These are phyloP conservation scores for Arctostaphylos glauca DNA, from an alignment of 148 eudicot species.

Conservation along the genomic window DNA sequence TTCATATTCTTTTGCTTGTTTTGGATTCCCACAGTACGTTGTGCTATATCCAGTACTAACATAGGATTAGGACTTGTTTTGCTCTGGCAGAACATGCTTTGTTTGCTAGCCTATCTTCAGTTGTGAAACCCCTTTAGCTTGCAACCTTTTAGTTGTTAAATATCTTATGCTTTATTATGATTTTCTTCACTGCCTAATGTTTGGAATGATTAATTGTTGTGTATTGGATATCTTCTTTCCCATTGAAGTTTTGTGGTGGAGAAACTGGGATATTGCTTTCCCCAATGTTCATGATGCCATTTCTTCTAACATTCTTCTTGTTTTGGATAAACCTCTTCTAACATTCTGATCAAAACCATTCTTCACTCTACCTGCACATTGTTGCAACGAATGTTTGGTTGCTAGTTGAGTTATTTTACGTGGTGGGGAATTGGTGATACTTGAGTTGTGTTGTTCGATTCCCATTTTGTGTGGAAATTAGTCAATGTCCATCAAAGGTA, in stretches of 20 bases:
- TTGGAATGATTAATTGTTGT: neutral
- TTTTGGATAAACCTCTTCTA: too few relatives aligned
- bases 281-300: neutral
- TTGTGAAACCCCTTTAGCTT: neutral
- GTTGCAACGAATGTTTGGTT: neutral
- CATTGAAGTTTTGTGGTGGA: neutral
- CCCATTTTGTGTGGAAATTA: neutral
- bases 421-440: neutral
- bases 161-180: neutral
- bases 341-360: neutral
- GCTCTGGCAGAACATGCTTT: neutral
- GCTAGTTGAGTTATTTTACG: neutral
- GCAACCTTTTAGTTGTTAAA: neutral
- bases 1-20: neutral
- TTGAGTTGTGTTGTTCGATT: neutral
- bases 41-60: neutral
- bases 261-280: neutral
- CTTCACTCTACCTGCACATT: neutral
- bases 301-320: neutral
- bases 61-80: neutral
- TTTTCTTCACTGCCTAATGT: neutral
- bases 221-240: neutral
- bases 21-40: neutral
- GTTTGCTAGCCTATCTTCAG: neutral
- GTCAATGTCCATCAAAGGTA: neutral